Base-by-base conservation (phyloP, 805 yeast species). In the Spathaspora girioi region DNA sequence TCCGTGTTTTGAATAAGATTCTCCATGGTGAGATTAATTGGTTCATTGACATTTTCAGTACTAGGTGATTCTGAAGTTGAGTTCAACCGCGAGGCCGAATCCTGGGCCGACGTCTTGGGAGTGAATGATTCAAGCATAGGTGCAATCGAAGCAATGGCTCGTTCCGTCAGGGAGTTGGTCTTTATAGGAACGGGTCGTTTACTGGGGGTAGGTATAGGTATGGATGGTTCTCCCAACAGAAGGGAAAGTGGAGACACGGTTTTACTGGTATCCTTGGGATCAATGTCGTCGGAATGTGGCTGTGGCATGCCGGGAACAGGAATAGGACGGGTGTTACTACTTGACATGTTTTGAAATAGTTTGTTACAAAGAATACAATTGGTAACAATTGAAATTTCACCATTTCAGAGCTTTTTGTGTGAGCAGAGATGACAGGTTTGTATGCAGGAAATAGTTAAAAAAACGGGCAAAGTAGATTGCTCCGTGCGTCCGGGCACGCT, bases 141-240 rank as follows among this genome's bases (percentile, higher is more conserved):
- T 0, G 93, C 93, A 43, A 87, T 82, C 0, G 89, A 79, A 10
- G 89, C 92, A 75, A 87, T 84, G 11, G 93, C 93, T 55, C 75
- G 81, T 50, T 73, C 69, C 2, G 78, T 72, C 26, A 23, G 26
- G 26, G 26, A 27, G 67, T 68, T 11, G 71, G 70, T 1, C 3
- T 32, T 49, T 23, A 23, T 23, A 3, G 11, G 41, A 15, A n/a
- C 32, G 18, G 7, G 17, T 2, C 35, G 26, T 40, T 55, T 42
- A n/a, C n/a, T n/a, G n/a, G n/a, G n/a, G 38, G 44, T 50, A 15
- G 45, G 55, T 17, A 42, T 27, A 46, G 51, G 29, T 47, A 54
- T n/a, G 8, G 40, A 35, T 3, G 15, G 40, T 35, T 35, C 40
- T 7, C 40, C 40, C 17, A 35, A 35, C 40, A 35, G 26, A 47